These are phyloP conservation scores for Coemansia sp. DNA, from an alignment of 192 early-diverging fungal genomes.

Conservation along the genomic window DNA sequence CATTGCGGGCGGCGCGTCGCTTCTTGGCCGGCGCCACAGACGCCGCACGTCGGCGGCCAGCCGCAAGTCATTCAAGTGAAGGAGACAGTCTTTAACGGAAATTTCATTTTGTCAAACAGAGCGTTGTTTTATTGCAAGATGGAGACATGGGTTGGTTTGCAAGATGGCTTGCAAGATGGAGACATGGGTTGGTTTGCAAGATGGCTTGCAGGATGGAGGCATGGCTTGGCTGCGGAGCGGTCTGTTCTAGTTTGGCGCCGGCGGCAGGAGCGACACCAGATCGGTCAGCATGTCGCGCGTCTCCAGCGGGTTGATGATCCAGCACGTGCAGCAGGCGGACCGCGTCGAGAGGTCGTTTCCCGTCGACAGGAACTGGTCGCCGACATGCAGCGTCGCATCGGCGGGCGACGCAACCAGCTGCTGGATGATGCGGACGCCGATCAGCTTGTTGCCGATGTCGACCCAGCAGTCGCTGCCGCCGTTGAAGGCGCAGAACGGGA, in stretches of 20 bases:
- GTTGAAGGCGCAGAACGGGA: constrained; percentile 94
- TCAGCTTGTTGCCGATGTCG: constrained; percentile 93
- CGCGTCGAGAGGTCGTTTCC: constrained; percentile 91
- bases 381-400: constrained; percentile 77
- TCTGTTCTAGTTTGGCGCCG: too few species aligned
- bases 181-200: too few species aligned
- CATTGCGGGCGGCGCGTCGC: constrained; percentile 23
- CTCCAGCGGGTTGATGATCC: constrained; percentile 88
- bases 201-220: too few species aligned
- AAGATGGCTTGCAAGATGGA: too few species aligned
- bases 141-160: too few species aligned
- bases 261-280: constrained; percentile 41
- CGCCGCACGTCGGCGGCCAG: constrained; percentile 48
- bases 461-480: constrained; percentile 92
- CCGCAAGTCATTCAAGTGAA: constrained; percentile 42
- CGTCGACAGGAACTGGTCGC: constrained; percentile 90
- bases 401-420: constrained; percentile 62
- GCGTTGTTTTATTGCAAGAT: not conserved
- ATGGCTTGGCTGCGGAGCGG: too few species aligned
- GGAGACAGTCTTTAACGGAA: too few species aligned
- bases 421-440: constrained; percentile 85
- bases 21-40: constrained; percentile 26
- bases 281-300: constrained; percentile 75
- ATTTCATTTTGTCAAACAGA: not conserved
- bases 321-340: constrained; percentile 81